Base-by-base conservation (phyloP, 345 rosid species). In the Mercurialis annua region DNA sequence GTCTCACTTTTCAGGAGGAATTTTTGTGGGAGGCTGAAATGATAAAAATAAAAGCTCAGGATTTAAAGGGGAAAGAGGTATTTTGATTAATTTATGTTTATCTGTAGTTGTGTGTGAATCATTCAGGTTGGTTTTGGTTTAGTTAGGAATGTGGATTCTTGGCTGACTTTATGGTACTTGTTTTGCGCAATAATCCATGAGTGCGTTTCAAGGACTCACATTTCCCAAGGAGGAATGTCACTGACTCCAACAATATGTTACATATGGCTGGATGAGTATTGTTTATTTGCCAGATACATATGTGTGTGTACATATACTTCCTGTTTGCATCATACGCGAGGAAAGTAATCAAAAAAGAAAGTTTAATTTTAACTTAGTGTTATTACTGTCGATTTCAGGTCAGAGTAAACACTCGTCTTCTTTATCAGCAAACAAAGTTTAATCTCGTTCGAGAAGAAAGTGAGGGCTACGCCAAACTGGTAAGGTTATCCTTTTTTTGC, bases 381-480 rank as follows among this genome's bases (percentile, higher is more conserved):
- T 40, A 29, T 20, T n/a, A n/a, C n/a, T 78, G 15, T 56, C 74
- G 69, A 55, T 76, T 79, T 68, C 86, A 94, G 99, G 99, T 94
- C 74, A 88, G 99, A 73, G 87, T 94, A 65, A 94, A 94, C 77
- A 94, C 99, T 52, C 99, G 98, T 47, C 90, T 94, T 74, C 93
- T 92, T 64, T 94, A 94, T 81, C 99, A 94, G 77, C 99, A 95
- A 81, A 90, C 99, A 49, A 95, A 95, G 75, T 95, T 95, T 80
- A 95, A 95, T 76, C 87, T 95, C 78, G 89, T 91, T 69, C 89
- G 99, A 18, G 99, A 95, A 81, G 99, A 95, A 81, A 95, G 97
- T 33, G 99, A 95, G 79, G 99, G 99, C 78, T 95, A 95, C 79
- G 99, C 99, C 51, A 95, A 95, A 81, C 81, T 95, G 99, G 98